Evolutionary conservation across 2,329 filamentous ascomycete genomes (phyloP).

Genomic region (Fusarium brachygibbosum): DNA sequence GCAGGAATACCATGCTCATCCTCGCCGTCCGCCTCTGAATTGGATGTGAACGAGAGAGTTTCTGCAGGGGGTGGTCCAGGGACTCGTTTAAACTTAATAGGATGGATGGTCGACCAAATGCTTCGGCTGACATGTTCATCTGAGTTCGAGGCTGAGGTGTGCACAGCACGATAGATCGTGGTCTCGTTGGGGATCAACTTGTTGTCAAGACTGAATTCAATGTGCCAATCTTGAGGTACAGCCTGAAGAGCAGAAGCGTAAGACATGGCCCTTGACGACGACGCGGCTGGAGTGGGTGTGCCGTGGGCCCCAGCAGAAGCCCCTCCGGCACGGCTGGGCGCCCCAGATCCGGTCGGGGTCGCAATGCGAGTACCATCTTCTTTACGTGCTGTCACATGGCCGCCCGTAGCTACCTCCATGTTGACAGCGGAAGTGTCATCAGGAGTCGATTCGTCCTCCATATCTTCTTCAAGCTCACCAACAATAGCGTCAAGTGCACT

Average conservation of each 20-base stretch:
- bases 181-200: slow-evolving; percentile 90
- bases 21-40: slow-evolving; percentile 63
- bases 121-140: slow-evolving; percentile 79
- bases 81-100: slow-evolving; percentile 91
- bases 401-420: slow-evolving; percentile 87
- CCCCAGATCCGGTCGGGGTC: slow-evolving; percentile 76
- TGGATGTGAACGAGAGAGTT: slow-evolving; percentile 69
- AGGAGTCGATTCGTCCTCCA: slow-evolving; percentile 74
- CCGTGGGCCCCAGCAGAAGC: slow-evolving; percentile 57
- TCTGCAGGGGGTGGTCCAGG: slow-evolving; percentile 84
- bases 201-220: slow-evolving; percentile 90
- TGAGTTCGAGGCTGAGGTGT: slow-evolving; percentile 66
- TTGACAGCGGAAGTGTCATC: slow-evolving; percentile 87
- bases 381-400: slow-evolving; percentile 90
- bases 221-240: slow-evolving; percentile 93
- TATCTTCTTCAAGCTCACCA: slow-evolving; percentile 89
- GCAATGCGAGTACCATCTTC: slow-evolving; percentile 90
- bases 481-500: slow-evolving; percentile 86
- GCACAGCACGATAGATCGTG: slow-evolving; percentile 94
- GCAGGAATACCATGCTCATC: slow-evolving; percentile 75
- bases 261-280: slow-evolving; percentile 77
- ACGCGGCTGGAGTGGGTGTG: slow-evolving; percentile 64
- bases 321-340: slow-evolving; percentile 58
- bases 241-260: slow-evolving; percentile 88
- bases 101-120: slow-evolving; percentile 91